Conservation (phyloP, 108 stramenopile genomes). For the Nitzschia sp. region DNA sequence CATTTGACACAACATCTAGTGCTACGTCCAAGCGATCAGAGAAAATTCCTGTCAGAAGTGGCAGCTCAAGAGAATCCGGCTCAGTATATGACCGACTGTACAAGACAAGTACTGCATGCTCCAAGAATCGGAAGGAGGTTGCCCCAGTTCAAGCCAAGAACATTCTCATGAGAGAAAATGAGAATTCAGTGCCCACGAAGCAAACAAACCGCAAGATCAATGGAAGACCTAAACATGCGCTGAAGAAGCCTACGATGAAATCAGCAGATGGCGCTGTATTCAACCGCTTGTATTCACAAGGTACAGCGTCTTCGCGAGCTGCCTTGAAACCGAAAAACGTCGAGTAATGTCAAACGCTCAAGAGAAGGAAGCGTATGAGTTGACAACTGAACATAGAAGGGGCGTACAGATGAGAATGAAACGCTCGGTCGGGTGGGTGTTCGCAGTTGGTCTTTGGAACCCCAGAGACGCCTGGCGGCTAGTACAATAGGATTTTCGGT, state of each 20-base stretch:
- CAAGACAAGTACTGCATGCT: slow-evolving; percentile 22
- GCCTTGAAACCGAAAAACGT: slow-evolving; percentile 20
- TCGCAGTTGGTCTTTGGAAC: no score
- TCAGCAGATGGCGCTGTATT: slow-evolving; percentile 7
- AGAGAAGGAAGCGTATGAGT: no score
- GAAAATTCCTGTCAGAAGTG: background rate
- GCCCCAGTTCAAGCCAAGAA: slow-evolving; percentile 13
- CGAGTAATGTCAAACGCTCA: no score
- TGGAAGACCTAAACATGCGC: background rate
- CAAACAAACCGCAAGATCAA: background rate
- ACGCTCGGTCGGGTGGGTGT: no score
- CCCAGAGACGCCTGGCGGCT: no score
- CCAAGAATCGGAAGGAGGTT: slow-evolving; percentile 16
- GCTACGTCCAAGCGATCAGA: background rate
- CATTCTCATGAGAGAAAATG: slow-evolving; percentile 18
- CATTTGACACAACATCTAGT: background rate
- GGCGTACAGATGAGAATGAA: no score
- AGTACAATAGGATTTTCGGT: no score
- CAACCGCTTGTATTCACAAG: slow-evolving; percentile 10
- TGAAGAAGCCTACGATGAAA: background rate
- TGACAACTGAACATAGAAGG: no score
- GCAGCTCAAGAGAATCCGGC: background rate
- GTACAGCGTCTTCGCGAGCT: slow-evolving; percentile 20
- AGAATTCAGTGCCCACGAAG: background rate
- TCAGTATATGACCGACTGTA: slow-evolving; percentile 33